Evolutionary conservation across 495 filamentous ascomycete species (phyloP), one percentile per base, ranked within the genome.

Genomic region (Annulohypoxylon stygium): DNA sequence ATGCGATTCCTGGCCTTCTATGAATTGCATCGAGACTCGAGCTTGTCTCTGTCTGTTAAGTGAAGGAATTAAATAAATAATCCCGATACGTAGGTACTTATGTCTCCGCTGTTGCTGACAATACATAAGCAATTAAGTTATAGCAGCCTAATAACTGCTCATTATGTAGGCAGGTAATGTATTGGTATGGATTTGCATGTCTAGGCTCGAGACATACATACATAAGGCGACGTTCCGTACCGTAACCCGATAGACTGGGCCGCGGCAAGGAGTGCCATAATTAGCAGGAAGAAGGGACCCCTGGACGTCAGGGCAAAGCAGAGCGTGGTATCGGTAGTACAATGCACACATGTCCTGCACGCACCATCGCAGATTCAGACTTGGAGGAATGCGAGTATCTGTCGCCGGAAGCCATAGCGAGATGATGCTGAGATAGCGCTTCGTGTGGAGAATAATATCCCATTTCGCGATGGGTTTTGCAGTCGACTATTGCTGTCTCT

Each of bases 191-290:
- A 23, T 53, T 7, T n/a, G 25, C n/a, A 54, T 54, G 50, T 54
- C 10, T 54, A 16, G 25, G 50, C 62, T 59, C 48, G 51, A 61
- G 61, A 61, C 65, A 75, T 61, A 71, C 65, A 75, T 60, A 71
- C 65, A 75, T 61, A 71, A 71, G 70, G 70, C 67, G 72, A 59
- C 53, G 47, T 63, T 39, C 41, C 47, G 20, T 64, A 72, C 37
- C 26, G 61, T 64, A 69, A 76, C 70, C 76, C 75, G 75, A 58
- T 63, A 65, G 71, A 67, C 69, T 76, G 76, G 76, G 71, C 76
- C 71, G 74, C 67, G 76, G 70, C 66, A 60, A 66, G 68, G 72
- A 73, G 61, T 68, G 65, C 75, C 76, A 78, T 75, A 75, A 75
- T 77, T 77, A 78, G 76, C 65, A 73, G 57, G 53, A 60, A 60